Base-by-base conservation (phyloP, 306 rosid species). In the Corylus heterophylla region DNA sequence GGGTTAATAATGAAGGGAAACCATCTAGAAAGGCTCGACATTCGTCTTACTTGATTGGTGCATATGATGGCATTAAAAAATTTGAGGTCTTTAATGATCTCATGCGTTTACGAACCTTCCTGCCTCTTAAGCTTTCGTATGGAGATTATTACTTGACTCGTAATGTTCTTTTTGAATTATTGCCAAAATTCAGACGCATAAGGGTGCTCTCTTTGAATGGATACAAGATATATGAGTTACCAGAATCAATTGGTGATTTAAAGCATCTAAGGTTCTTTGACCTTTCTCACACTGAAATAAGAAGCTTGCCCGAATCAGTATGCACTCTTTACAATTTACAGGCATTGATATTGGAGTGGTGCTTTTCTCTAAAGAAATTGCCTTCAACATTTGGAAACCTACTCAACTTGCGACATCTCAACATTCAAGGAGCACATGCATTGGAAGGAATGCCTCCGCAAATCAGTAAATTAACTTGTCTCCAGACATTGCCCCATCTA, bases 61-160 rank as follows among this genome's bases (percentile, higher is more conserved):
- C 0, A 5, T 0, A 6, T 42, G 45, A 11, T 2, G 12, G 2
- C 29, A 29, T 0, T 1, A 5, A 6, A 42, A 42, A 42, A 7
- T 29, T 29, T 29, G 3, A 62, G 6, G 69, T 0, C 7, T 29
- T 62, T 0, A 0, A 3, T 0, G 17, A 62, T 12, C n/a, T 27
- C 12, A 29, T 0, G 6, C 0, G 89, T 92, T 35, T 94, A 81
- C 78, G 98, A 92, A 48, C 97, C 97, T 71, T 92, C 39, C 82
- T 94, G 1, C 45, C 20, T 1, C 44, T 63, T 27, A 5, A 7
- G 51, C 45, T 5, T 42, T 7, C 45, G 5, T 0, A 4, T 42
- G 0, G 8, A 39, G 42, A 0, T 0, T 0, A 7, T 42, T 5
- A 6, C 8, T 42, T 42, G 45, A 6, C 45, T 5, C 7, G 45